A percentile compares a stretch with the other conserved stretches of the same genome.
Conservation (phyloP, 2,329 filamentous ascomycete genomes). For the Scedosporium boydii region DNA sequence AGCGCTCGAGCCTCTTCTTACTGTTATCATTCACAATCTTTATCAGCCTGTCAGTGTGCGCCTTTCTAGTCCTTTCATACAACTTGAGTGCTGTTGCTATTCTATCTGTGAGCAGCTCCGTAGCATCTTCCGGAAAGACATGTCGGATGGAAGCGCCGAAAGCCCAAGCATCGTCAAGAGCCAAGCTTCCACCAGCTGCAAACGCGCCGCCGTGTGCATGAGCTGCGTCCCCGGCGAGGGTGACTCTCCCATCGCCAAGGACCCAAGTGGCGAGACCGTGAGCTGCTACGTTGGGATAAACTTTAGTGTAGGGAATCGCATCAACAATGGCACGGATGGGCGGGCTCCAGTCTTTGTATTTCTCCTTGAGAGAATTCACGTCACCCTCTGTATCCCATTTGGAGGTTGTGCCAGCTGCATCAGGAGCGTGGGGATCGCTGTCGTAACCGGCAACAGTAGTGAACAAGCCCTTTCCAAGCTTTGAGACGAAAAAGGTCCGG, state of each 20-base stretch:
- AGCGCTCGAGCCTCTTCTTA: slow-evolving; percentile 15
- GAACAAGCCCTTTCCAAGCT: slow-evolving; percentile 29
- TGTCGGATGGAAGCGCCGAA: slow-evolving; percentile 28
- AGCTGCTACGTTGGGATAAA: slow-evolving; percentile 33
- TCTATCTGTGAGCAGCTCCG: slow-evolving; percentile 8
- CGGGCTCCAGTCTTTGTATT: slow-evolving; percentile 32
- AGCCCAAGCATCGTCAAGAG: slow-evolving; percentile 31
- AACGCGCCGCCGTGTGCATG: slow-evolving; percentile 32
- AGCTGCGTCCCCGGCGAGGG: slow-evolving; percentile 28
- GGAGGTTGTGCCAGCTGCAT: slow-evolving; percentile 18
- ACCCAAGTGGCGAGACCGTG: slow-evolving; percentile 30
- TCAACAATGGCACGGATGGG: slow-evolving; percentile 28
- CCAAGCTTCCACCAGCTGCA: slow-evolving; percentile 28
- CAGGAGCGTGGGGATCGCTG: slow-evolving; percentile 21
- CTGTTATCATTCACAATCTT: slow-evolving; percentile 23
- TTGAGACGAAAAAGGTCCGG: slow-evolving; percentile 32
- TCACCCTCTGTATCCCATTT: slow-evolving; percentile 29
- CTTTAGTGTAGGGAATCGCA: slow-evolving; percentile 26
- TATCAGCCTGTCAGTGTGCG: slow-evolving; percentile 27
- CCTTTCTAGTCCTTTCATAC: slow-evolving; percentile 32
- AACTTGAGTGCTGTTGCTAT: slow-evolving; percentile 22
- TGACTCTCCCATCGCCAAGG: slow-evolving; percentile 21
- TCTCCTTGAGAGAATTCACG: slow-evolving; percentile 23
- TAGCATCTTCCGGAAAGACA: slow-evolving; percentile 16
- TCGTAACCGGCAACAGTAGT: slow-evolving; percentile 33